Percentiles rank a stretch among this genome's conserved stretches.
These are phyloP conservation scores for Mucor racemosus DNA, from an alignment of 371 early-diverging fungal species.

Conservation along the genomic window DNA sequence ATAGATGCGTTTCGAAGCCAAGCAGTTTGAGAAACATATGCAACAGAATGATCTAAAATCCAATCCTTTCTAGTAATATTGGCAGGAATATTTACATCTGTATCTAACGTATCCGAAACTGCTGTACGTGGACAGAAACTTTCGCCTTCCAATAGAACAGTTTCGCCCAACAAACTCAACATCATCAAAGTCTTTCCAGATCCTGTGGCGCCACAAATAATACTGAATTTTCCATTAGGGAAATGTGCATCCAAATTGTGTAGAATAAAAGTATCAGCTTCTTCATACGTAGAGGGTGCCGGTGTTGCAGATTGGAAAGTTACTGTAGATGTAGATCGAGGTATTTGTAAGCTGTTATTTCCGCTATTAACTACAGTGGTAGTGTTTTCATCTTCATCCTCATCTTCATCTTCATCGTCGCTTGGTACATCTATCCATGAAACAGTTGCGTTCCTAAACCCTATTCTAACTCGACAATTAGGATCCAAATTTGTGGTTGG, in stretches of 20 bases:
- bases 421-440: conserved; percentile 28
- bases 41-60: conserved; percentile 26
- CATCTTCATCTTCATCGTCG: conserved; percentile 13
- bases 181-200: conserved; percentile 82
- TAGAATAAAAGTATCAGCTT: conserved; percentile 49
- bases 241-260: conserved; percentile 58
- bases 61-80: conserved; percentile 21
- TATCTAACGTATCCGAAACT: conserved; percentile 41
- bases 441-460: conserved; percentile 55
- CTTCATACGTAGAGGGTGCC: conserved; percentile 53
- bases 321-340: not conserved
- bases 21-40: conserved; percentile 54
- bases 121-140: conserved; percentile 50
- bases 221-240: conserved; percentile 68
- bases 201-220: conserved; percentile 81
- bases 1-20: conserved; percentile 90
- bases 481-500: conserved; percentile 27
- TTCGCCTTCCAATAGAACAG: conserved; percentile 45
- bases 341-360: not conserved
- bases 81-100: conserved; percentile 38
- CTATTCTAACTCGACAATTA: conserved; percentile 47
- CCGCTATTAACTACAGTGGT: not conserved
- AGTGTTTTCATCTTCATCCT: not conserved
- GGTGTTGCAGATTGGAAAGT: not conserved
- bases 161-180: conserved; percentile 64